Evolutionary conservation across 83 land plant genomes (phyloP).

Genomic region (Diphasiastrum complanatum): DNA sequence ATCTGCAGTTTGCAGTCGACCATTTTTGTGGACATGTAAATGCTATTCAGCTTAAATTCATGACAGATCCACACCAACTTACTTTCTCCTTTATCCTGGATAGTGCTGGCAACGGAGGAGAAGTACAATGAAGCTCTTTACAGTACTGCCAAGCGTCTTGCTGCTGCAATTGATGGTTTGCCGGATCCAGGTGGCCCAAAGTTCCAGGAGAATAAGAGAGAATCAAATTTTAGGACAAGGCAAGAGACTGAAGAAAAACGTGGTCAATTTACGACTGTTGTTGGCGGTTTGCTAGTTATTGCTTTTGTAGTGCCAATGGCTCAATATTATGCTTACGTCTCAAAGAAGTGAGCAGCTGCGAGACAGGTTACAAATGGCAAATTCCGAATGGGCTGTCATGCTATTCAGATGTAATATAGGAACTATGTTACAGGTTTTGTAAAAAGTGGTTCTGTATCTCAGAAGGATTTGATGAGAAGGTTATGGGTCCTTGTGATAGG

Average conservation of each 20-base stretch:
- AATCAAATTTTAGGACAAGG: constrained; percentile 88
- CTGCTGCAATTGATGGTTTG: constrained; percentile 84
- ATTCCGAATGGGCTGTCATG: too few species aligned
- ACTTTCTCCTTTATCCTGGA: not conserved
- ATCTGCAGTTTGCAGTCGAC: too few species aligned
- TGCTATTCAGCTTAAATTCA: not conserved
- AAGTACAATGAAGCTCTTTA: constrained; percentile 89
- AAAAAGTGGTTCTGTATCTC: too few species aligned
- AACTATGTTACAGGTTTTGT: too few species aligned
- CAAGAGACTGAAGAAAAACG: constrained; percentile 91
- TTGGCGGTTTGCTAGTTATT: constrained; percentile 89
- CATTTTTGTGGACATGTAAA: too few species aligned
- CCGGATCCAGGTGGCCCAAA: constrained; percentile 85
- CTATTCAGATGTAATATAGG: too few species aligned
- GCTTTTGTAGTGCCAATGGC: constrained; percentile 99
- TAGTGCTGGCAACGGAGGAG: constrained; percentile 95
- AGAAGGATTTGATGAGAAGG: too few species aligned
- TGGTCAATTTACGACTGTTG: constrained; percentile 81
- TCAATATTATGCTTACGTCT: constrained; percentile 97
- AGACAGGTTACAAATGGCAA: too few species aligned
- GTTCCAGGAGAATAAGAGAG: constrained; percentile 78
- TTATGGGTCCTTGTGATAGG: too few species aligned
- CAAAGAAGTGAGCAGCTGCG: too few species aligned
- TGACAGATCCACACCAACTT: not conserved
- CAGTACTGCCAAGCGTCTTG: constrained; percentile 73